phyloP scores from a whole-genome alignment of 2,329 filamentous ascomycete species.

The Fusarium abutilonis region DNA sequence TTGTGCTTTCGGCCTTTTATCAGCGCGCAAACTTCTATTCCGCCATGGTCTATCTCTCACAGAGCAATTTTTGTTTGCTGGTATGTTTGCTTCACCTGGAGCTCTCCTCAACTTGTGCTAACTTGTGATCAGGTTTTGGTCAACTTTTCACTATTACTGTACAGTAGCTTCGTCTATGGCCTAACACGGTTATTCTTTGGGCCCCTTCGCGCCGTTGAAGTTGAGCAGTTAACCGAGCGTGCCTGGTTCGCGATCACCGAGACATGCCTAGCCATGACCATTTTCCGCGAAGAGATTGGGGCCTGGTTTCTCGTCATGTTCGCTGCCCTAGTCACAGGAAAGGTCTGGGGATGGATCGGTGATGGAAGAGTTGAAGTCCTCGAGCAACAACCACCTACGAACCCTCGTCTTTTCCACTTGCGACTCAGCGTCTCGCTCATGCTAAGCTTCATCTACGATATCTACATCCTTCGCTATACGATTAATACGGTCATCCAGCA shows the following conservation, averaged over 20 bases:
- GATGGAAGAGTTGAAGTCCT: conserved; percentile 93
- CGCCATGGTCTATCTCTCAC: conserved; percentile 93
- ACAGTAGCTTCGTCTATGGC: conserved; percentile 82
- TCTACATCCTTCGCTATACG: conserved; percentile 82
- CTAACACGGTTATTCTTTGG: conserved; percentile 93
- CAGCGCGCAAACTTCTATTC: conserved; percentile 98
- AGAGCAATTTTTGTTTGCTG: conserved; percentile 95
- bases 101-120: conserved; percentile 17
- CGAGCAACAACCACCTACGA: conserved; percentile 92
- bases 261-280: conserved; percentile 97
- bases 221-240: conserved; percentile 96
- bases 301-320: conserved; percentile 98
- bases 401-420: conserved; percentile 87
- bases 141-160: conserved; percentile 86
- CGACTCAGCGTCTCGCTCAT: conserved; percentile 81
- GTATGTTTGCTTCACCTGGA: conserved; percentile 58
- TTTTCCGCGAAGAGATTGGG: conserved; percentile 94
- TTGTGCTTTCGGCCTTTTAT: conserved; percentile 90
- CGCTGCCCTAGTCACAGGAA: conserved; percentile 87
- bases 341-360: conserved; percentile 98
- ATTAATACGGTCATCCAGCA: conserved; percentile 85
- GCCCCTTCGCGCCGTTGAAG: conserved; percentile 88
- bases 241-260: conserved; percentile 98
- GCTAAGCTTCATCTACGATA: conserved; percentile 81
- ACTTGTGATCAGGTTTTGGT: conserved; percentile 75